A percentile compares a stretch with the other conserved stretches of the same genome.
These are phyloP conservation scores for Blastobotrys persicus DNA, from an alignment of 1,139 yeast genomes.

Conservation along the genomic window DNA sequence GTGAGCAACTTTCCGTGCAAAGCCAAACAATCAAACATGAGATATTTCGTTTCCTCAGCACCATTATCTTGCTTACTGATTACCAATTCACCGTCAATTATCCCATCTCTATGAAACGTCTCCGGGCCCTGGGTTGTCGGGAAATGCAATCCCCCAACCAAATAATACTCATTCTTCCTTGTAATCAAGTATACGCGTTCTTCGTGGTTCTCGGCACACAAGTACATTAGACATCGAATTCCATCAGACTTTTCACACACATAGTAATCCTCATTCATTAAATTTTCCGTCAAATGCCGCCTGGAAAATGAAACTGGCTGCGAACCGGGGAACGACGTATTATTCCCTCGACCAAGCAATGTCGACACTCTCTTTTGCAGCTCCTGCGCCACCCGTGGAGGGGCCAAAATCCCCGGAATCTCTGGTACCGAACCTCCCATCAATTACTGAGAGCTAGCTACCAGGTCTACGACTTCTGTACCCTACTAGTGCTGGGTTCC, in stretches of 20 bases:
- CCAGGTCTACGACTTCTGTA: background rate
- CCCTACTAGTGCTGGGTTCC: background rate
- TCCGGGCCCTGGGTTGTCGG: slow-evolving; percentile 53
- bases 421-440: slow-evolving; percentile 61
- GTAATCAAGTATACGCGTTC: slow-evolving; percentile 66
- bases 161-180: slow-evolving; percentile 80
- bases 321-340: slow-evolving; percentile 68
- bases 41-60: slow-evolving; percentile 63
- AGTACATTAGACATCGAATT: slow-evolving; percentile 74
- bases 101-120: slow-evolving; percentile 76
- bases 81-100: slow-evolving; percentile 90
- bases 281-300: slow-evolving; percentile 61
- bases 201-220: slow-evolving; percentile 46
- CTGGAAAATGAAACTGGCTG: slow-evolving; percentile 93
- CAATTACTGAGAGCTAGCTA: background rate
- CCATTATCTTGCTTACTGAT: slow-evolving; percentile 46
- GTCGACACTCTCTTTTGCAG: slow-evolving; percentile 69
- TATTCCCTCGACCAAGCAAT: slow-evolving; percentile 48
- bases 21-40: slow-evolving; percentile 89
- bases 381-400: slow-evolving; percentile 66
- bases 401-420: slow-evolving; percentile 79
- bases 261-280: slow-evolving; percentile 65
- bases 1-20: slow-evolving; percentile 71
- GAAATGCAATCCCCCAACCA: slow-evolving; percentile 80
- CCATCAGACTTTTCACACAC: slow-evolving; percentile 98